Conservation (phyloP, 179 eudicot species). For the Spinacia oleracea region DNA sequence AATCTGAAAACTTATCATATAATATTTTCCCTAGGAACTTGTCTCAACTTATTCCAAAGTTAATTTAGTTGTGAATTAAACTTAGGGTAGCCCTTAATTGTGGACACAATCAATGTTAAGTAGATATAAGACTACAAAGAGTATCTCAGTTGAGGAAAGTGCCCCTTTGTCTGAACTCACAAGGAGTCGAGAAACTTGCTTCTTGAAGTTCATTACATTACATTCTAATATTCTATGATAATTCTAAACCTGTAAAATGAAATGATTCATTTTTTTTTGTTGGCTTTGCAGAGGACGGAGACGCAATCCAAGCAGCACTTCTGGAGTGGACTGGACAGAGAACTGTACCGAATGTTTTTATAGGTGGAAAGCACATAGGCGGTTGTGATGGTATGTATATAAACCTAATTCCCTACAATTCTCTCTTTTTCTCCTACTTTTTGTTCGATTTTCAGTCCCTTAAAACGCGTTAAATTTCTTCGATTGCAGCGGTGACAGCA, state of each 20-base stretch:
- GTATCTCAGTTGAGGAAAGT: neutral
- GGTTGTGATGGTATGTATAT: conserved; percentile 79
- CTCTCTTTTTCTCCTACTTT: neutral
- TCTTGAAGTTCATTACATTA: neutral
- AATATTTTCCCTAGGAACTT: too few species aligned
- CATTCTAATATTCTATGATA: neutral
- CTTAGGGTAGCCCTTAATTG: too few species aligned
- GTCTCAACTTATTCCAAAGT: too few species aligned
- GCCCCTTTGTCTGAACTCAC: neutral
- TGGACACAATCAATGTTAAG: neutral
- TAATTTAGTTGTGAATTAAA: too few species aligned
- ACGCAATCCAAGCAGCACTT: conserved; percentile 61
- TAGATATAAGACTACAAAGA: neutral
- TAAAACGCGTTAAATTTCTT: conserved; percentile 8
- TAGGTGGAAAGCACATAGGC: conserved; percentile 74
- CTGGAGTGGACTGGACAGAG: conserved; percentile 74
- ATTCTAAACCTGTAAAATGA: too few species aligned
- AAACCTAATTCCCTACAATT: neutral
- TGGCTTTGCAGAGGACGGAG: conserved; percentile 60
- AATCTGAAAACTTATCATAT: neutral
- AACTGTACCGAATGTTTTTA: conserved; percentile 80
- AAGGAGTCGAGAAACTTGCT: neutral
- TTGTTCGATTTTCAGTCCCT: neutral
- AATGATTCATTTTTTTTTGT: neutral
- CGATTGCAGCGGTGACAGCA: conserved; percentile 39